Evolutionary conservation across 2,329 filamentous ascomycete species (phyloP).

Genomic region (Monilinia fructigena): DNA sequence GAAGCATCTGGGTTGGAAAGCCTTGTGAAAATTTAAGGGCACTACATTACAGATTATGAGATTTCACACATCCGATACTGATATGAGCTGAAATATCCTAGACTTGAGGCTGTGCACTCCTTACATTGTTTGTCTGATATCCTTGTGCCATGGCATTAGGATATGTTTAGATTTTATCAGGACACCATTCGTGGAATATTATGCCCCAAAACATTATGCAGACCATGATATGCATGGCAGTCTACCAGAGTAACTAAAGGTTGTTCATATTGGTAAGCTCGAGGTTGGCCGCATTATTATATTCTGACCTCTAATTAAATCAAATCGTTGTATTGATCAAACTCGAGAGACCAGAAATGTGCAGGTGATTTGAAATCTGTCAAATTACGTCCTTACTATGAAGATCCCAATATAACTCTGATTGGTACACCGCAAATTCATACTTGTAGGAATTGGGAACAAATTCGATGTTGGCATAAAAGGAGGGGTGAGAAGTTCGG

Average conservation of each 20-base stretch:
- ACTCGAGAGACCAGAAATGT: slow-evolving; percentile 30
- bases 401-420: slow-evolving; percentile 20
- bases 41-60: slow-evolving; percentile 29
- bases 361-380: slow-evolving; percentile 29
- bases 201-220: slow-evolving; percentile 26
- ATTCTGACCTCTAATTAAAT: not conserved
- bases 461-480: slow-evolving; percentile 27
- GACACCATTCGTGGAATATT: slow-evolving; percentile 29
- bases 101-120: slow-evolving; percentile 31
- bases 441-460: slow-evolving; percentile 29
- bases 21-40: slow-evolving; percentile 19
- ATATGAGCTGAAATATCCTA: slow-evolving; percentile 2
- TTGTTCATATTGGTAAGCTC: slow-evolving; percentile 25
- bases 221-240: slow-evolving; percentile 18
- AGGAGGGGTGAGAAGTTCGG: slow-evolving; percentile 26
- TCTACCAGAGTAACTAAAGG: slow-evolving; percentile 21
- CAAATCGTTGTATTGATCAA: slow-evolving; percentile 31
- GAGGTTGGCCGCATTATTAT: not conserved
- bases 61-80: not conserved
- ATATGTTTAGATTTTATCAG: not conserved
- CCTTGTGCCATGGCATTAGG: too few species aligned
- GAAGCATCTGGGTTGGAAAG: slow-evolving; percentile 26
- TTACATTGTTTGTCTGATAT: slow-evolving; percentile 27
- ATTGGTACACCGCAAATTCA: slow-evolving; percentile 28
- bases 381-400: slow-evolving; percentile 23